Evolutionary conservation across 2,329 filamentous ascomycete species (phyloP).

Genomic region (Bipolaris bicolor): DNA sequence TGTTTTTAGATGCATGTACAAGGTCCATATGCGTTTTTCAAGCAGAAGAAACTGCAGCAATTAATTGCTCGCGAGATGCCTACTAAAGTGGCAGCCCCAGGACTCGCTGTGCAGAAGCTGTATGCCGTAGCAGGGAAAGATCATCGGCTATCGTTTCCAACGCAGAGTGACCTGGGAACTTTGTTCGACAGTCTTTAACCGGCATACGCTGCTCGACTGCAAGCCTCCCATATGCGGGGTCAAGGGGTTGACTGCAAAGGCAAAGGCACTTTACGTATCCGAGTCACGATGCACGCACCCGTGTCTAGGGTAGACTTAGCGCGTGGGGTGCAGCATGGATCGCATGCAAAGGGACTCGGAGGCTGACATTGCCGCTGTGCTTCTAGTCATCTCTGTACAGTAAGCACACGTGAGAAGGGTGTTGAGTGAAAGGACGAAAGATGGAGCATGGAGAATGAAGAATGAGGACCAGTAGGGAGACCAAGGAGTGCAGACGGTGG

Average conservation of each 20-base stretch:
- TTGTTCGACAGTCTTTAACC: constrained; percentile 17
- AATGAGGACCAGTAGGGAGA: not conserved
- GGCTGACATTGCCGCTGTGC: too few relatives aligned
- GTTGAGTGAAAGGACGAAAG: not conserved
- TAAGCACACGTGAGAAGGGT: not conserved
- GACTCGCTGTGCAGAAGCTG: not conserved
- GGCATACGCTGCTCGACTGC: constrained; percentile 1
- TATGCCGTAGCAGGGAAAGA: not conserved
- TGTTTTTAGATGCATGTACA: not conserved
- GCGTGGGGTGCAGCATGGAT: not conserved
- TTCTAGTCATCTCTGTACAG: not conserved
- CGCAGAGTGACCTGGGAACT: not conserved
- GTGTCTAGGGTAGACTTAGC: not conserved
- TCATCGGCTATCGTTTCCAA: constrained; percentile 23
- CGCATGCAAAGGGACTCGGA: not conserved
- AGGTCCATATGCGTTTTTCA: not conserved
- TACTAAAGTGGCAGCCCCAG: not conserved
- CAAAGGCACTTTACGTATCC: not conserved
- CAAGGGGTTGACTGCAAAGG: not conserved
- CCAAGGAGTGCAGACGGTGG: not conserved
- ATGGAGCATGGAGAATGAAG: not conserved
- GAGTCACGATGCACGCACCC: not conserved
- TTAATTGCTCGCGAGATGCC: not conserved
- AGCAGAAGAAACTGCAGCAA: not conserved
- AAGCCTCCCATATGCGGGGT: not conserved